A percentile compares a stretch with the other conserved stretches of the same genome.
Conservation (phyloP, 2,329 filamentous ascomycete species). For the Elsinoe necatrix region DNA sequence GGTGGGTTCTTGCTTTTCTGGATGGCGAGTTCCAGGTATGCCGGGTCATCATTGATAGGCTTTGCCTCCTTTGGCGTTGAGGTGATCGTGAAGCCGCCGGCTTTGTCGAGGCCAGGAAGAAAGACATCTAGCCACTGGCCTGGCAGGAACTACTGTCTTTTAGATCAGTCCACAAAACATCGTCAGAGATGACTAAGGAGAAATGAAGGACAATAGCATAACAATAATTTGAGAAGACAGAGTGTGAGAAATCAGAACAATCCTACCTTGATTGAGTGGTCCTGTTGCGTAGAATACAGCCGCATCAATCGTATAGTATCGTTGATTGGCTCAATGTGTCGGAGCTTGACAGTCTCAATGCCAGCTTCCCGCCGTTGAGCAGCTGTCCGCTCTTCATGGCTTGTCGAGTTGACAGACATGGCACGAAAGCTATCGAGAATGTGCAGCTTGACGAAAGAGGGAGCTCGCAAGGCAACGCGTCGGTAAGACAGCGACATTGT, state of each 20-base stretch:
- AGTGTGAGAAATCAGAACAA: not conserved
- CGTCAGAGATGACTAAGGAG: constrained; percentile 16
- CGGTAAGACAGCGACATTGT: not conserved
- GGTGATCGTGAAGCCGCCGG: constrained; percentile 83
- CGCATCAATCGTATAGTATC: constrained; percentile 58
- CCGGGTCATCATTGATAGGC: constrained; percentile 22
- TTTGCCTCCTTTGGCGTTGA: constrained; percentile 53
- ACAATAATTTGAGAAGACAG: not conserved
- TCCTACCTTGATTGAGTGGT: constrained; percentile 26
- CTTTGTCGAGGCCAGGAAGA: constrained; percentile 58
- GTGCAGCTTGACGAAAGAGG: not conserved
- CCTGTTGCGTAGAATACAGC: constrained; percentile 48
- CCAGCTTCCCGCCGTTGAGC: constrained; percentile 61
- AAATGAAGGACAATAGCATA: not conserved
- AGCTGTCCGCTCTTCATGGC: constrained; percentile 65
- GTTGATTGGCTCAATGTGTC: constrained; percentile 57
- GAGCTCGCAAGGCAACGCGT: not conserved
- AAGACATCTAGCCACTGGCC: constrained; percentile 87
- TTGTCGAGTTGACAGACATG: constrained; percentile 27
- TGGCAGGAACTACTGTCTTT: constrained; percentile 56
- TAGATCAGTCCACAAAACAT: constrained; percentile 25
- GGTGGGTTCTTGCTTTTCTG: constrained; percentile 64
- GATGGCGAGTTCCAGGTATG: constrained; percentile 69
- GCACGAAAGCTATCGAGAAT: not conserved
- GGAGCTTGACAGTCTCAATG: constrained; percentile 55